Percentiles rank a stretch among this genome's conserved stretches.
These are phyloP conservation scores for Exophiala lecanii-corni DNA, from an alignment of 2,329 filamentous ascomycete genomes.

Conservation along the genomic window DNA sequence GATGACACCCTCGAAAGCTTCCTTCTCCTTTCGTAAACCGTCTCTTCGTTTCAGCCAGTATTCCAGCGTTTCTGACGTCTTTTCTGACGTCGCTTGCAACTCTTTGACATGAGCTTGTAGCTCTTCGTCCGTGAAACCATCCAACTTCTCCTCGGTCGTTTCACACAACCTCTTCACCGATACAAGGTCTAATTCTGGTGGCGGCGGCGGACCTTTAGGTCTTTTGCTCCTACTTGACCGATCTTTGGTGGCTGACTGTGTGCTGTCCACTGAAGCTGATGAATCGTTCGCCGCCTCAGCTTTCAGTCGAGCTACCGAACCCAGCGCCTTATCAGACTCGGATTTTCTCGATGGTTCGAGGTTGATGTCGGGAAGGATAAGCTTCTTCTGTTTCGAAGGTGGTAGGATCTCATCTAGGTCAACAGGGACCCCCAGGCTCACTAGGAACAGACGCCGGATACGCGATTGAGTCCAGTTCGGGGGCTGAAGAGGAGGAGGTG, in stretches of 20 bases:
- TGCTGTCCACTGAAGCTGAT: slow-evolving; percentile 29
- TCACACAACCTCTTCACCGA: slow-evolving; percentile 72
- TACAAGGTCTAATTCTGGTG: slow-evolving; percentile 73
- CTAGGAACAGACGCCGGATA: slow-evolving; percentile 89
- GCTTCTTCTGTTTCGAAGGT: slow-evolving; percentile 95
- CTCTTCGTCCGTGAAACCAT: slow-evolving; percentile 74
- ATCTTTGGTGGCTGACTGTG: slow-evolving; percentile 28
- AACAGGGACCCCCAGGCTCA: slow-evolving; percentile 91
- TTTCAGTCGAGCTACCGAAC: slow-evolving; percentile 30
- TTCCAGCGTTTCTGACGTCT: slow-evolving; percentile 71
- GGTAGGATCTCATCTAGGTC: slow-evolving; percentile 96
- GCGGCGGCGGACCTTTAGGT: slow-evolving; percentile 49
- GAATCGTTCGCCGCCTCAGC: slow-evolving; percentile 33
- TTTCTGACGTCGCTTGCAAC: slow-evolving; percentile 64
- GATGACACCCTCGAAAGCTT: slow-evolving; percentile 93
- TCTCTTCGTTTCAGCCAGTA: slow-evolving; percentile 86
- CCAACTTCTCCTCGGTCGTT: slow-evolving; percentile 77
- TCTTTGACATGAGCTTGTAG: slow-evolving; percentile 65
- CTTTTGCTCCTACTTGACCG: slow-evolving; percentile 37
- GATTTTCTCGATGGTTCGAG: slow-evolving; percentile 51
- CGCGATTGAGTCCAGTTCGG: slow-evolving; percentile 97
- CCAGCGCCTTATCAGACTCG: slow-evolving; percentile 53
- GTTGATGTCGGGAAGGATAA: slow-evolving; percentile 79
- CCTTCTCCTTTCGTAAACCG: slow-evolving; percentile 82
- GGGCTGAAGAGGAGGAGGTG: slow-evolving; percentile 87